phyloP scores from a whole-genome alignment of 192 early-diverging fungal genomes.

The Rhizophagus prolifer region DNA sequence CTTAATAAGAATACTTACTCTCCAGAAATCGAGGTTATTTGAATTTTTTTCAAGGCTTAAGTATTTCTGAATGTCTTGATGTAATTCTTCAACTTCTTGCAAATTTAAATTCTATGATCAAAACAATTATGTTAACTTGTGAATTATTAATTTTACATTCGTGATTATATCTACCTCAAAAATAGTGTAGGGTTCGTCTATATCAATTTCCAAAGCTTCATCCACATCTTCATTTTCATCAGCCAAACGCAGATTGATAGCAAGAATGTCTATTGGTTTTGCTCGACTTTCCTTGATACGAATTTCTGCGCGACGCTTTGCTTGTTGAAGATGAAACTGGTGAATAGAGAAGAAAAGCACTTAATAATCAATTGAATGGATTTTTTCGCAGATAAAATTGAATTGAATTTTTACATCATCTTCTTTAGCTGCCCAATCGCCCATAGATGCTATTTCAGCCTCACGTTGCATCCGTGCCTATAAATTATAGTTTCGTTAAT shows the following conservation, averaged over 20 bases:
- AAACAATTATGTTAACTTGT: not conserved
- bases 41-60: slow-evolving; percentile 77
- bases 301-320: slow-evolving; percentile 89
- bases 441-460: slow-evolving; percentile 81
- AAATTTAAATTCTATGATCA: slow-evolving; percentile 53
- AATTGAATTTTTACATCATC: slow-evolving; percentile 57
- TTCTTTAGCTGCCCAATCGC: slow-evolving; percentile 95
- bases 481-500: not conserved
- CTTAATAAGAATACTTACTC: slow-evolving; percentile 29
- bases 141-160: not conserved
- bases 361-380: not conserved
- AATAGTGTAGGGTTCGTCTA: slow-evolving; percentile 86
- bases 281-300: slow-evolving; percentile 83
- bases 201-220: slow-evolving; percentile 76
- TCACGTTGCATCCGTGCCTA: slow-evolving; percentile 64
- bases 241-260: slow-evolving; percentile 82
- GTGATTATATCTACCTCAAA: slow-evolving; percentile 49
- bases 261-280: slow-evolving; percentile 90
- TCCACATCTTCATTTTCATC: slow-evolving; percentile 71
- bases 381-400: not conserved
- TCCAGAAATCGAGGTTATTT: slow-evolving; percentile 83
- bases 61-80: slow-evolving; percentile 88
- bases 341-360: not conserved
- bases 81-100: slow-evolving; percentile 75
- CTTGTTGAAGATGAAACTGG: slow-evolving; percentile 86